Evolutionary conservation across 2,329 filamentous ascomycete genomes (phyloP).

Genomic region (Hortaea werneckii): DNA sequence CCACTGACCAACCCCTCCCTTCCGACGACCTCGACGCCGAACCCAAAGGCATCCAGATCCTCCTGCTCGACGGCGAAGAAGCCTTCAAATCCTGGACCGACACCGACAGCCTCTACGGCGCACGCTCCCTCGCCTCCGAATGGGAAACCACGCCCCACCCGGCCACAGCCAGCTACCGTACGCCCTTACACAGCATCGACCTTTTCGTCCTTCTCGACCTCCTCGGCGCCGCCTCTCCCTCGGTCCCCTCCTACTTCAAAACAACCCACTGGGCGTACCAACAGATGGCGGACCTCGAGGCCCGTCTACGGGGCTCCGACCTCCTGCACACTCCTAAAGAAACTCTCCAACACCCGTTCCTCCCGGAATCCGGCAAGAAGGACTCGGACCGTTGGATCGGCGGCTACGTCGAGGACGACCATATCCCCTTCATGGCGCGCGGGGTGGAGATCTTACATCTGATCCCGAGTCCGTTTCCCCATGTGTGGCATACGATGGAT

Average conservation of each 20-base stretch:
- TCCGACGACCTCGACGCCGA: constrained; percentile 44
- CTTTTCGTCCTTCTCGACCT: constrained; percentile 89
- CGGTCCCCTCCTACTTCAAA: constrained; percentile 75
- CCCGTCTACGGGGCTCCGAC: constrained; percentile 56
- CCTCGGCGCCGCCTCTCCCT: constrained; percentile 60
- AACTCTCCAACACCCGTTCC: constrained; percentile 42
- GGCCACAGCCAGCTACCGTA: constrained; percentile 61
- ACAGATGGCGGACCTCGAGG: constrained; percentile 63
- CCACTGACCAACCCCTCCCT: constrained; percentile 20
- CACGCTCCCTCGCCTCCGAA: constrained; percentile 62
- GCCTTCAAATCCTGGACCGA: constrained; percentile 74
- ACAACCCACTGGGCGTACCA: constrained; percentile 91
- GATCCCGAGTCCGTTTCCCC: constrained; percentile 73
- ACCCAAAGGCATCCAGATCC: constrained; percentile 73
- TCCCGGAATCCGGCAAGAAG: constrained; percentile 53
- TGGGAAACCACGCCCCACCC: constrained; percentile 68
- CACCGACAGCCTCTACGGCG: constrained; percentile 78
- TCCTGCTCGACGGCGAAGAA: constrained; percentile 90
- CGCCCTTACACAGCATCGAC: constrained; percentile 65
- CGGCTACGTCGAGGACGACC: constrained; percentile 62
- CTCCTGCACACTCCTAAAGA: constrained; percentile 53
- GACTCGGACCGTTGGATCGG: constrained; percentile 38
- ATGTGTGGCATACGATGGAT: constrained; percentile 73
- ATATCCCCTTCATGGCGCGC: constrained; percentile 76
- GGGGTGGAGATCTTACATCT: constrained; percentile 85